A percentile compares a stretch with the other conserved stretches of the same genome.
Conservation (phyloP, 495 filamentous ascomycete genomes). For the Bryoglossum gracile region DNA sequence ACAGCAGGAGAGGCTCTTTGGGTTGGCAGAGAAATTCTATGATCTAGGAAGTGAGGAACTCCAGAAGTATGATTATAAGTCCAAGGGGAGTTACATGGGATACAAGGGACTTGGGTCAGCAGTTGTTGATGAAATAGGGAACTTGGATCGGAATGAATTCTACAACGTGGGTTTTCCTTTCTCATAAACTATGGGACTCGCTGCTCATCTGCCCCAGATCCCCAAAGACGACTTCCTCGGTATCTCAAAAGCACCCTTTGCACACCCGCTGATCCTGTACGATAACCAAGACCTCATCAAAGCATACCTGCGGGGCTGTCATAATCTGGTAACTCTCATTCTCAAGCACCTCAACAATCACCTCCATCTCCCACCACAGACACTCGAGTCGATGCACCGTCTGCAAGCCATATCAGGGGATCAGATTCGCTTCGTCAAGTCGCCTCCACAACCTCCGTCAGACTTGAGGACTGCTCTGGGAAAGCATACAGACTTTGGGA, state of each 20-base stretch:
- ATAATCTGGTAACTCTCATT: slow-evolving; percentile 41
- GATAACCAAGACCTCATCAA: slow-evolving; percentile 34
- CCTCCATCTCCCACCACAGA: slow-evolving; percentile 41
- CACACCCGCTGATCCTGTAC: slow-evolving; percentile 38
- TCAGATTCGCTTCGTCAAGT: slow-evolving; percentile 51
- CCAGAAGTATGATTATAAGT: slow-evolving; percentile 42
- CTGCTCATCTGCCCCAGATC: slow-evolving; percentile 19
- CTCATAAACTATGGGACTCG: neutral
- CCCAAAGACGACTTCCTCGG: slow-evolving; percentile 49
- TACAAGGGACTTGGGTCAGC: slow-evolving; percentile 50
- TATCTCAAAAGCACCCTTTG: slow-evolving; percentile 33
- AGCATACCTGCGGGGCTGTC: slow-evolving; percentile 42
- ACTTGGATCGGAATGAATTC: slow-evolving; percentile 51
- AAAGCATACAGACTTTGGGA: slow-evolving; percentile 84
- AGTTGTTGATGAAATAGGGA: slow-evolving; percentile 46
- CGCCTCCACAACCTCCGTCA: slow-evolving; percentile 34
- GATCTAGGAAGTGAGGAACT: slow-evolving; percentile 46
- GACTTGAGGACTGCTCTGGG: slow-evolving; percentile 44
- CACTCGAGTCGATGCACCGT: slow-evolving; percentile 43
- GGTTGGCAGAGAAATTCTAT: slow-evolving; percentile 40
- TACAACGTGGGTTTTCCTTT: slow-evolving; percentile 44
- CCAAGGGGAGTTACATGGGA: slow-evolving; percentile 35
- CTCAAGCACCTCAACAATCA: slow-evolving; percentile 42
- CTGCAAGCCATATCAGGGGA: slow-evolving; percentile 46
- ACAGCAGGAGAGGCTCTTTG: slow-evolving; percentile 41